Base-by-base conservation (phyloP, 495 filamentous ascomycete species). In the Hypoxylon fragiforme region DNA sequence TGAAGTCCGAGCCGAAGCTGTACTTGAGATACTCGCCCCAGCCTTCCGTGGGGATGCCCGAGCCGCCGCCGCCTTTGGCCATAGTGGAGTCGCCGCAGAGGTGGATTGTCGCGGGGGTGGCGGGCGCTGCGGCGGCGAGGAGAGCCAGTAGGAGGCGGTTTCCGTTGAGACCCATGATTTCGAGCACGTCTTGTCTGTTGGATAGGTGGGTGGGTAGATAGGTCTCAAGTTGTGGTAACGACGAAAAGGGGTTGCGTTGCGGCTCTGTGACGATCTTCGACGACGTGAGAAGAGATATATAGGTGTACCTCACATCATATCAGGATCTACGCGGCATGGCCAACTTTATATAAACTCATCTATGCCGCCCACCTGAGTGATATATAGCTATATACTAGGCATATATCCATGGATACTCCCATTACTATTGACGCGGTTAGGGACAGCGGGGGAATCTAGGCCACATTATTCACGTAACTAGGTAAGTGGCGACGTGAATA, bases 1-100 rank as follows among this genome's bases (percentile, higher is more conserved):
- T 37, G 6, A 55, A 66, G 39, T 70, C 64, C 36, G 47, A 46
- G 31, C 58, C 50, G 44, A 70, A 63, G 50, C 51, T 54, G 53
- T 72, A 71, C 6, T 56, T 51, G 3, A 72, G 63, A 30, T 66
- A 71, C 24, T 71, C 61, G 24, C 71, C 71, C 71, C 71, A 74
- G 13, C 71, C 71, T 28, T 73, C 68, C 1, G 63, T 68, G 3
- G 45, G 40, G 13, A 30, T 26, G 11, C 67, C 66, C 12, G 68
- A 68, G 11, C 69, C 72, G 13, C 66, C 70, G 3, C 73, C 73
- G 36, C 59, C 65, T 7, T 60, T 63, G 6, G 78, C 78, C 78
- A 81, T 81, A 9, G 78, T 83, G 8, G 76, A 79, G 51, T 83
- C 80, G 22, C 80, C 79, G 16, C 76, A 77, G 3, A 83, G 68